Evolutionary conservation across 2,329 filamentous ascomycete species (phyloP), one percentile per base, ranked within the genome.

Genomic region (Stemphylium beticola): DNA sequence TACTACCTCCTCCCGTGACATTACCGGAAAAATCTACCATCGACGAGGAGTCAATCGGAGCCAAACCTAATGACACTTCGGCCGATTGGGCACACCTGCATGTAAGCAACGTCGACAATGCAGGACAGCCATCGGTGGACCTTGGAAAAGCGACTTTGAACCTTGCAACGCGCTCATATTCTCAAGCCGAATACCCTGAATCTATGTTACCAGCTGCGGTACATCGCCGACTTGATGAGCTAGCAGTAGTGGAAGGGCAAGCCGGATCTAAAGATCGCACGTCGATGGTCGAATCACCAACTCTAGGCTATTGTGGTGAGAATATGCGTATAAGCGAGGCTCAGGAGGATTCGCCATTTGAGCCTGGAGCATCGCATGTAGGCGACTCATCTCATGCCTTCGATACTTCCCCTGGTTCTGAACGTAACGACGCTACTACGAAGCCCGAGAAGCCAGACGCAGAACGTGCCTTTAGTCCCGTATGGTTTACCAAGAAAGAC

Each of bases 361-460:
- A 36, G n/a, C n/a, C 33, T 17, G 33, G 10, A 10, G 26, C 5
- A 29, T 29, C 26, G 26, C 9, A 9, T 26, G 53, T 57, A 17
- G 65, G 64, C 22, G 67, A 72, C 38, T 60, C 69, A 8, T 69
- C 68, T 43, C 67, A 67, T 20, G 55, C 67, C 4, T 71, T 69
- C 15, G 58, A 42, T 22, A 26, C 41, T 17, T 64, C 60, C 6
- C 52, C 38, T 24, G 42, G 39, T 22, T 11, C 52, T n/a, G 51
- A 45, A 22, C 57, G 61, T 31, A 49, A 60, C n/a, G 51, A 55
- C 29, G 37, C 40, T 14, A 31, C 38, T 14, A 26, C 49, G 14
- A 45, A 39, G 15, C 26, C 14, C 26, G 39, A 43, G 15, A 41
- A 36, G 14, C 12, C 43, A 26, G 41, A 40, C 20, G 49, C 57